Percentiles rank a stretch among this genome's conserved stretches.
Evolutionary conservation across 768 basidiomycete genomes (phyloP).

Genomic region (Scleroderma citrinum): DNA sequence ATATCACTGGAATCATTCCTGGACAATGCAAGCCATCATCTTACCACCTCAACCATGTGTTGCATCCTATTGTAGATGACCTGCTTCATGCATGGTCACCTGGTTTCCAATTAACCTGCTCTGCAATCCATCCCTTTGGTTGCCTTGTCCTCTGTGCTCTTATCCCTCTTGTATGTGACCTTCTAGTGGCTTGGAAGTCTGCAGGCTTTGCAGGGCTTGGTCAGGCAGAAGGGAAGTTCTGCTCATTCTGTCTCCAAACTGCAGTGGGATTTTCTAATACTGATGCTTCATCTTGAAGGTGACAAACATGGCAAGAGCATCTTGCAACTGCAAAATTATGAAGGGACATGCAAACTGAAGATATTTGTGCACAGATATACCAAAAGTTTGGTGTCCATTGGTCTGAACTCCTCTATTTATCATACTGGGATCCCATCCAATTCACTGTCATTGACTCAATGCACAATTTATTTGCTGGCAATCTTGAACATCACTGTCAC

Average conservation of each 20-base stretch:
- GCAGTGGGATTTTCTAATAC: conserved; percentile 14
- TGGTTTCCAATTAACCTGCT: conserved; percentile 27
- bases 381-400: conserved; percentile 23
- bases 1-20: conserved; percentile 17
- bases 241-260: conserved; percentile 18
- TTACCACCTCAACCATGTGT: conserved; percentile 31
- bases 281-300: conserved; percentile 14
- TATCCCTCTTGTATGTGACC: conserved; percentile 22
- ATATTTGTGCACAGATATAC: too few species aligned
- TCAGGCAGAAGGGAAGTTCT: conserved; percentile 14
- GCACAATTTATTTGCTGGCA: conserved; percentile 31
- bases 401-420: conserved; percentile 25
- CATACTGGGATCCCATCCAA: conserved; percentile 30
- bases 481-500: neutral
- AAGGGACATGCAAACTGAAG: conserved; percentile 10
- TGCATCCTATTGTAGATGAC: conserved; percentile 35
- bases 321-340: conserved; percentile 11
- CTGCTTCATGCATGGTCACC: conserved; percentile 28
- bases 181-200: conserved; percentile 18
- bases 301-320: conserved; percentile 11
- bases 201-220: conserved; percentile 14
- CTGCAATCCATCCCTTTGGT: conserved; percentile 17
- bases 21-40: conserved; percentile 21
- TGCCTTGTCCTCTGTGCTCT: conserved; percentile 24
- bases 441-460: conserved; percentile 32